phyloP scores from a whole-genome alignment of 176 grass and related monocot genomes.

The Coix lacrymajobi region DNA sequence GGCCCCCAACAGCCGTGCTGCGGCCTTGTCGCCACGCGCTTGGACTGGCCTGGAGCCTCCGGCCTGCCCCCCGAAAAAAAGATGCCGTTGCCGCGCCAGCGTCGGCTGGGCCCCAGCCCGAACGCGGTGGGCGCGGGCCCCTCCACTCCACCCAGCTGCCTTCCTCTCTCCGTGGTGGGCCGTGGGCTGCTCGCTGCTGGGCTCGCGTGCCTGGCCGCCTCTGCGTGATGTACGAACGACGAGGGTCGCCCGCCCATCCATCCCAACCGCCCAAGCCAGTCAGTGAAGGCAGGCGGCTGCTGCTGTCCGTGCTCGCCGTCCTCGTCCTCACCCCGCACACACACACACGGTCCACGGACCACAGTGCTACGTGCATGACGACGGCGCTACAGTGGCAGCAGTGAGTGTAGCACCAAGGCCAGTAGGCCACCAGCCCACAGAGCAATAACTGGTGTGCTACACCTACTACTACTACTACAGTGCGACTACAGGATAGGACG shows the following conservation, averaged over 20 bases:
- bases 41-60: not conserved
- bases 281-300: not conserved
- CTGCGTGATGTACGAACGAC: not conserved
- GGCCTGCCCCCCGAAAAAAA: too few species aligned
- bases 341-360: too few species aligned
- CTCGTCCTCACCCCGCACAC: too few species aligned
- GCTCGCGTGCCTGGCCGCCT: not conserved
- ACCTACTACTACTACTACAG: not conserved
- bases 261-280: not conserved
- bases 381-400: not conserved
- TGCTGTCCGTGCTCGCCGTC: not conserved
- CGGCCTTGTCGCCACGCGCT: slow-evolving; percentile 30
- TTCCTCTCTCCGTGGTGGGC: not conserved
- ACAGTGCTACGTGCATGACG: not conserved
- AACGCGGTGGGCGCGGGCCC: not conserved
- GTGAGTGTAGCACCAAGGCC: not conserved
- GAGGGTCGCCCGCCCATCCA: not conserved
- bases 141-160: too few species aligned
- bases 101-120: not conserved
- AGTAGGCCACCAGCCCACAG: not conserved
- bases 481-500: not conserved
- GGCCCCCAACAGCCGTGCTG: not conserved
- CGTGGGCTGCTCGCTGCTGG: not conserved
- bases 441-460: not conserved
- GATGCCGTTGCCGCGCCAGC: not conserved